Percentiles rank a stretch among this genome's conserved stretches.
phyloP scores from a whole-genome alignment of 2,329 filamentous ascomycete species.

The Aureobasidium sp. region DNA sequence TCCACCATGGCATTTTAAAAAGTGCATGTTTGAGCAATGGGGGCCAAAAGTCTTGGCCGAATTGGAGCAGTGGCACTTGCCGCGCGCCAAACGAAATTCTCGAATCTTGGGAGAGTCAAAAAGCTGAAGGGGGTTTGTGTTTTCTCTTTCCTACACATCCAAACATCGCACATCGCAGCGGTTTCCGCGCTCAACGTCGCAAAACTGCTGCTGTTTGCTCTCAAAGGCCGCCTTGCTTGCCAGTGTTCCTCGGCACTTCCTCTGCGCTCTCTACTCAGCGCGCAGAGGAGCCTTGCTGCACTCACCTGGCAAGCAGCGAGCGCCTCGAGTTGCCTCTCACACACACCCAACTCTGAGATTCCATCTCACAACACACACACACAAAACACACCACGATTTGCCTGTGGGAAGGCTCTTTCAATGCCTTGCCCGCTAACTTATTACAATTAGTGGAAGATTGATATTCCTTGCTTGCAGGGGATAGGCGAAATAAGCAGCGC shows the following conservation, averaged over 20 bases:
- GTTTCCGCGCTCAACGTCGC: too few species aligned
- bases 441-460: constrained; percentile 5
- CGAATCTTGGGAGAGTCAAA: neutral
- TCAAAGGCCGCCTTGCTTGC: too few species aligned
- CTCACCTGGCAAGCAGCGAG: too few species aligned
- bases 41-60: neutral
- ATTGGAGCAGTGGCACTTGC: neutral
- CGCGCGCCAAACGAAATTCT: neutral
- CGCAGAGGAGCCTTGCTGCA: too few species aligned
- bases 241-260: too few species aligned
- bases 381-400: constrained; percentile 6
- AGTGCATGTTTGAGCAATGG: neutral
- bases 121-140: neutral
- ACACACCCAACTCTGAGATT: too few species aligned
- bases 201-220: too few species aligned
- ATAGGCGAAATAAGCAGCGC: constrained; percentile 10
- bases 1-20: neutral
- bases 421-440: constrained; percentile 3
- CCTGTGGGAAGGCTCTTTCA: constrained; percentile 2
- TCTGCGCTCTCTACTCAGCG: too few species aligned
- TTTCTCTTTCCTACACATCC: neutral
- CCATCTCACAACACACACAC: neutral
- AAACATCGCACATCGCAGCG: neutral
- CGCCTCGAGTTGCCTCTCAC: too few species aligned
- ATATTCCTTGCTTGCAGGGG: neutral